A percentile compares a stretch with the other conserved stretches of the same genome.
Evolutionary conservation across 441 rosid species (phyloP).

Genomic region (Francoa sonchifolia): DNA sequence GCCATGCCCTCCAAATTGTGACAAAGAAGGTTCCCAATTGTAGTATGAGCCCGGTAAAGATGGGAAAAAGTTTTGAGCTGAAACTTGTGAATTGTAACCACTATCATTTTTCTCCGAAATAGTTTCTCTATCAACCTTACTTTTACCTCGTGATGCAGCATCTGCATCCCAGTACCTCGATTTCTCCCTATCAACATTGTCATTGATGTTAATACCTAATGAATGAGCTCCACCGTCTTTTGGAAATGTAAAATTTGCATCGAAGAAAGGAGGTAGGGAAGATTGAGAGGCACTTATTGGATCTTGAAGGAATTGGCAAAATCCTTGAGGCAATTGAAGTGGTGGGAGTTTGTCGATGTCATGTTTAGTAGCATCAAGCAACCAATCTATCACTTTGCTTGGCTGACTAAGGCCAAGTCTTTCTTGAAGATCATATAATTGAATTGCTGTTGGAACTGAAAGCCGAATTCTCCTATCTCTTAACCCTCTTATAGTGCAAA

Average conservation of each 20-base stretch:
- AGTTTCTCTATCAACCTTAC: constrained; percentile 25
- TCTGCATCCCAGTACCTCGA: constrained; percentile 31
- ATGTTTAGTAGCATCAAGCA: constrained; percentile 54
- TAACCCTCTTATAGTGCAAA: constrained; percentile 75
- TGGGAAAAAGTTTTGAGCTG: constrained; percentile 39
- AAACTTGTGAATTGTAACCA: constrained; percentile 25
- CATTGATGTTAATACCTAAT: constrained; percentile 19
- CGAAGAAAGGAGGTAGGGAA: constrained; percentile 24
- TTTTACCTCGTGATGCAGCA: constrained; percentile 26
- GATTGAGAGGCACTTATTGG: constrained; percentile 11
- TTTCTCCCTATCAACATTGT: constrained; percentile 8
- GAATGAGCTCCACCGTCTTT: constrained; percentile 15
- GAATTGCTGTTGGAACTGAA: constrained; percentile 84
- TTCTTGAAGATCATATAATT: constrained; percentile 85
- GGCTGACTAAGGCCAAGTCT: constrained; percentile 77
- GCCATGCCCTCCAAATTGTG: constrained; percentile 56
- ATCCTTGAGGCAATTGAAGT: constrained; percentile 54
- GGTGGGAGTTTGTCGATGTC: constrained; percentile 94
- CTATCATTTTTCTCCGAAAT: constrained; percentile 33
- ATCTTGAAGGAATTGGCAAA: constrained; percentile 32
- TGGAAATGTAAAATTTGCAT: constrained; percentile 14
- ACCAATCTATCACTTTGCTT: constrained; percentile 88
- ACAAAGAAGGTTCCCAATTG: constrained; percentile 61
- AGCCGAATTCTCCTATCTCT: constrained; percentile 78
- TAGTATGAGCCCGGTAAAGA: constrained; percentile 31